Conservation (phyloP, 345 rosid species). For the Salix exigua region DNA sequence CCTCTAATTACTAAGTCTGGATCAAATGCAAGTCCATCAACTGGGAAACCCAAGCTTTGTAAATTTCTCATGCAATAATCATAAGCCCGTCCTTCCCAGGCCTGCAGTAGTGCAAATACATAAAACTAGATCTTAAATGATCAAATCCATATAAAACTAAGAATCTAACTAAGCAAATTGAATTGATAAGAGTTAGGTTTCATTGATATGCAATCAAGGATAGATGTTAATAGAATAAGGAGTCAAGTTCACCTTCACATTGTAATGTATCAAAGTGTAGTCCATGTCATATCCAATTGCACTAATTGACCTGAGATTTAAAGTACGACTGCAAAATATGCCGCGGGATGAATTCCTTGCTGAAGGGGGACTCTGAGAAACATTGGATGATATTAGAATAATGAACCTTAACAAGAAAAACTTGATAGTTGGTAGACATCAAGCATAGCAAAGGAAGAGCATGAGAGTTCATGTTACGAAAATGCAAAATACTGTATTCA, state of each 20-base stretch:
- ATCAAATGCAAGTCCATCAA: conserved; percentile 84
- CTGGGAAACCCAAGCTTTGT: conserved; percentile 77
- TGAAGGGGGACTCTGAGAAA: conserved; percentile 70
- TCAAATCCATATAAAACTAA: neutral
- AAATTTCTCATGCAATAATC: conserved; percentile 95
- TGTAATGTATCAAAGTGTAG: conserved; percentile 92
- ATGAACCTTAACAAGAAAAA: neutral
- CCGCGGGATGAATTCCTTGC: conserved; percentile 84
- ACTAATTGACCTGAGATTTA: conserved; percentile 91
- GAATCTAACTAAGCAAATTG: neutral
- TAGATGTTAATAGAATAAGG: neutral
- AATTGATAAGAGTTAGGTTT: neutral
- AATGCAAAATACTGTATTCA: neutral
- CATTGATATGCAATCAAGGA: neutral
- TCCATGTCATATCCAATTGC: conserved; percentile 99
- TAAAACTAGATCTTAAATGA: conserved; percentile 5
- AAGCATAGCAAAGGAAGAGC: neutral
- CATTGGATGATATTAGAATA: conserved; percentile 14
- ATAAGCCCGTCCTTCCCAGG: conserved; percentile 99
- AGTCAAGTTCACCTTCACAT: conserved; percentile 60
- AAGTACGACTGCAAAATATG: conserved; percentile 87
- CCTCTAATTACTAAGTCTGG: conserved; percentile 94
- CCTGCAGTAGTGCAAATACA: conserved; percentile 39
- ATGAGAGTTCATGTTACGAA: neutral
- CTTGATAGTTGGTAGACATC: neutral